Conservation (phyloP, 1,139 yeast species). For the Arxiozyma slooffiae region DNA sequence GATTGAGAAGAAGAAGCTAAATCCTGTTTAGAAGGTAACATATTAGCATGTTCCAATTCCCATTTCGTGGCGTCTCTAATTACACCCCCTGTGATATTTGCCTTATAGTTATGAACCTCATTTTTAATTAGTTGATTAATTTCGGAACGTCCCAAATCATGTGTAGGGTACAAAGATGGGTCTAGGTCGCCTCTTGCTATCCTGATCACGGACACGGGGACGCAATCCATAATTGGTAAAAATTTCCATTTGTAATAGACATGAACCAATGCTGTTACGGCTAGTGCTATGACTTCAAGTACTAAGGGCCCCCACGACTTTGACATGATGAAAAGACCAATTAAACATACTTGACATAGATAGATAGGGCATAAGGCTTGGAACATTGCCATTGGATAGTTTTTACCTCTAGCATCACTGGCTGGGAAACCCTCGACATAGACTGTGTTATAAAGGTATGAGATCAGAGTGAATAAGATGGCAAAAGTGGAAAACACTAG, state of each 20-base stretch:
- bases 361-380: slow-evolving; percentile 59
- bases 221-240: slow-evolving; percentile 52
- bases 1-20: background rate
- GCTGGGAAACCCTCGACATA: slow-evolving; percentile 47
- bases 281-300: slow-evolving; percentile 46
- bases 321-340: slow-evolving; percentile 60
- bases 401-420: slow-evolving; percentile 53
- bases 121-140: slow-evolving; percentile 42
- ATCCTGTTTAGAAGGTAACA: slow-evolving; percentile 13
- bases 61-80: slow-evolving; percentile 29
- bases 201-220: slow-evolving; percentile 65
- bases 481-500: slow-evolving; percentile 56
- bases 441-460: slow-evolving; percentile 49
- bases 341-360: slow-evolving; percentile 53
- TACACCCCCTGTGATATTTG: slow-evolving; percentile 16
- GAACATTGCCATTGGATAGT: slow-evolving; percentile 56
- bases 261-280: slow-evolving; percentile 45
- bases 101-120: slow-evolving; percentile 29
- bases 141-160: slow-evolving; percentile 57
- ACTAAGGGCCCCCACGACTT: slow-evolving; percentile 68
- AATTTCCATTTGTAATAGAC: slow-evolving; percentile 48
- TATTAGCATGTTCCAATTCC: slow-evolving; percentile 31
- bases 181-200: slow-evolving; percentile 44
- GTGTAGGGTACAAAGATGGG: slow-evolving; percentile 35
- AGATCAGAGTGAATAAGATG: slow-evolving; percentile 46